phyloP scores from a whole-genome alignment of 148 eudicot species.

The Rhododendron vialii region DNA sequence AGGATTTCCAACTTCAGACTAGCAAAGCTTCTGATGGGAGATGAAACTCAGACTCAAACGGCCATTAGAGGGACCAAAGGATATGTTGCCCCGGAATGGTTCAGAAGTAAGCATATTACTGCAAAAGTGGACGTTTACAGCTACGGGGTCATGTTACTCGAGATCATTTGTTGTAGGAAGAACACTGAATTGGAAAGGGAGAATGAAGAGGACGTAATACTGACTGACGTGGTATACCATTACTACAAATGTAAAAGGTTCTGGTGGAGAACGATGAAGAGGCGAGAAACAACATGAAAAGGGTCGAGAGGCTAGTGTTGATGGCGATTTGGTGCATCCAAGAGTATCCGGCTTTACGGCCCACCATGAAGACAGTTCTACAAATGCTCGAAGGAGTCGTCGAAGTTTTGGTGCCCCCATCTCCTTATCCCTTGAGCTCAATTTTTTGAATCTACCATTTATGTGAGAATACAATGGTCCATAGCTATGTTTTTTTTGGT shows the following conservation, averaged over 20 bases:
- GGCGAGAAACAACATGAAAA: conserved; percentile 12
- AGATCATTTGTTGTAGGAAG: conserved; percentile 22
- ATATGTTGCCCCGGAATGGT: conserved; percentile 33
- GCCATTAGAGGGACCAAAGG: conserved; percentile 25
- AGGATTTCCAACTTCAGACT: no score
- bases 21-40: no score
- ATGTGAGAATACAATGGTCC: background rate
- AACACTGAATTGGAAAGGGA: background rate
- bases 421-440: background rate
- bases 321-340: conserved; percentile 28
- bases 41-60: background rate
- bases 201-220: conserved; percentile 12
- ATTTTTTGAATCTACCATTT: background rate
- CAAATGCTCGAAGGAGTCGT: conserved; percentile 23
- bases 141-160: conserved; percentile 23
- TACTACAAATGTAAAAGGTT: background rate
- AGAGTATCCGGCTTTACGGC: conserved; percentile 19
- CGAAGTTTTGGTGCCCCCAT: conserved; percentile 15
- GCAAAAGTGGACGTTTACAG: conserved; percentile 27
- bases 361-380: conserved; percentile 15
- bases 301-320: conserved; percentile 19
- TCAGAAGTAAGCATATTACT: conserved; percentile 13
- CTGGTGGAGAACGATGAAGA: conserved; percentile 21
- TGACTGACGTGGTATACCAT: conserved; percentile 15
- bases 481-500: background rate